Percentiles rank a stretch among this genome's conserved stretches.
phyloP scores from a whole-genome alignment of 768 basidiomycete genomes.

The Amanita rimosa region DNA sequence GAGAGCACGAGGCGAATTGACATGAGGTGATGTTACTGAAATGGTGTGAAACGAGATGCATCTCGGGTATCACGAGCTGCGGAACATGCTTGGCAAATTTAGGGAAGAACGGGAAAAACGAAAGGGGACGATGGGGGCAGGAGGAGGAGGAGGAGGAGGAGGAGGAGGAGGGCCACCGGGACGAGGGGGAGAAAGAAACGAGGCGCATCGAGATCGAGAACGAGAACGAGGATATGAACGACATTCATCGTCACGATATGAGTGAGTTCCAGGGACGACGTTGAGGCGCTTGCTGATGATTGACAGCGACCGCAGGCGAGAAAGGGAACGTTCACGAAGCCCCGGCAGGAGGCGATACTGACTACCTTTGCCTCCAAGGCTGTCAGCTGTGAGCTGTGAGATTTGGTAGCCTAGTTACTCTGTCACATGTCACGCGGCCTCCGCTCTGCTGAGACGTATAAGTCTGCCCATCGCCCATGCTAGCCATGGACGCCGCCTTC shows the following conservation, averaged over 20 bases:
- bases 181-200: conserved; percentile 32
- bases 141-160: no score
- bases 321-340: conserved; percentile 65
- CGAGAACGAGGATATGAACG: conserved; percentile 62
- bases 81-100: conserved; percentile 87
- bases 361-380: no score
- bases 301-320: conserved; percentile 56
- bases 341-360: conserved; percentile 55
- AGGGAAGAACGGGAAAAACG: conserved; percentile 85
- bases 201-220: conserved; percentile 53
- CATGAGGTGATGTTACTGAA: conserved; percentile 13
- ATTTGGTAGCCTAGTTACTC: not conserved
- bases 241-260: conserved; percentile 58
- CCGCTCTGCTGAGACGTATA: conserved; percentile 10
- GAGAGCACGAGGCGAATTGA: conserved; percentile 18
- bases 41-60: conserved; percentile 64
- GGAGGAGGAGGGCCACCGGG: conserved; percentile 27
- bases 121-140: conserved; percentile 34
- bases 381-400: not conserved
- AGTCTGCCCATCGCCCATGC: conserved; percentile 5
- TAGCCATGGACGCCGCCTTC: conserved; percentile 1
- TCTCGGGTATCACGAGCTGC: conserved; percentile 95
- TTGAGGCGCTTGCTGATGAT: conserved; percentile 17
- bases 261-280: conserved; percentile 36
- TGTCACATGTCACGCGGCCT: not conserved